A percentile compares a stretch with the other conserved stretches of the same genome.
Evolutionary conservation across 805 yeast genomes (phyloP).

Genomic region (Blastobotrys terrestris): DNA sequence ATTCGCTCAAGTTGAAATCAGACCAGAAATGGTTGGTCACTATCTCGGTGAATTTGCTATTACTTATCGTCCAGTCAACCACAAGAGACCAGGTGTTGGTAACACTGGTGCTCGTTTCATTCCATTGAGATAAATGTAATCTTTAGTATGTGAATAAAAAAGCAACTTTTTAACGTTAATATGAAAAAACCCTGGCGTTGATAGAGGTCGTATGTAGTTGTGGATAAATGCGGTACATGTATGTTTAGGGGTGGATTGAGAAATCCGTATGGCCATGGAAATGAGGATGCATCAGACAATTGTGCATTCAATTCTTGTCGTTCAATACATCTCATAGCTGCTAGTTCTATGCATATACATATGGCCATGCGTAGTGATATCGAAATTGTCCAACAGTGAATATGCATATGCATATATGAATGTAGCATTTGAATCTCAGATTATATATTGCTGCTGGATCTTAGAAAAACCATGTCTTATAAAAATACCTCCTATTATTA

Average conservation of each 20-base stretch:
- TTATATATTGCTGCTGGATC: neutral
- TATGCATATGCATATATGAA: neutral
- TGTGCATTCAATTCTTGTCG: no score
- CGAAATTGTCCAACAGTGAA: neutral
- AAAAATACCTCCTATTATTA: no score
- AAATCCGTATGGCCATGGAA: no score
- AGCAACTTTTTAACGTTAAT: neutral
- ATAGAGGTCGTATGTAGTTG: no score
- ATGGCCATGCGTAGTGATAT: no score
- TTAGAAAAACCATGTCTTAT: no score
- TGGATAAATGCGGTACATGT: neutral
- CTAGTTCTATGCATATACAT: neutral
- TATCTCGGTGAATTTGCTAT: slow-evolving; percentile 99
- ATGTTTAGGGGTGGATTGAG: no score
- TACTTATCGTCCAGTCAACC: slow-evolving; percentile 99
- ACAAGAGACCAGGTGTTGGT: slow-evolving; percentile 91
- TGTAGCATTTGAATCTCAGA: neutral
- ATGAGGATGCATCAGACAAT: no score
- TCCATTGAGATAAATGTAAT: slow-evolving; percentile 48
- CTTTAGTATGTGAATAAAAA: neutral
- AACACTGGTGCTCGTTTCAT: slow-evolving; percentile 62
- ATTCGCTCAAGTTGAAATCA: slow-evolving; percentile 98
- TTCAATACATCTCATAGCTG: no score
- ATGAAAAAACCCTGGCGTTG: neutral
- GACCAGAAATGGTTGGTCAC: slow-evolving; percentile 99